Evolutionary conservation across 768 basidiomycete species (phyloP), one percentile per base, ranked within the genome.

Genomic region (Russula sp.): DNA sequence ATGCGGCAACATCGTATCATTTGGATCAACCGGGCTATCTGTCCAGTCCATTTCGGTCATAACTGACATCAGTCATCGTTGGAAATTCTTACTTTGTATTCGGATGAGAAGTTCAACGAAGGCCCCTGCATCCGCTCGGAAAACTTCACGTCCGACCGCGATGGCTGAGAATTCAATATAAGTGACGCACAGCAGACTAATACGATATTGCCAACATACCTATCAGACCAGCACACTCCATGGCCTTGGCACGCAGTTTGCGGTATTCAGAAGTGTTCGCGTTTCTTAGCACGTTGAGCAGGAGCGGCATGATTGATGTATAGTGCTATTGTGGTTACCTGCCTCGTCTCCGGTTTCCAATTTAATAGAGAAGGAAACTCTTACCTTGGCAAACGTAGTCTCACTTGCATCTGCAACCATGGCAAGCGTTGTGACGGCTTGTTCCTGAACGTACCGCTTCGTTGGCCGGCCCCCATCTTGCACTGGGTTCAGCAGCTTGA

Each of bases 321-420:
- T 93, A 92, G 73, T 90, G 86, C 87, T 92, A 66, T 18, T 50
- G 20, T 34, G 14, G 20, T 57, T 11, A 38, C 34, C 9, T 55
- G 3, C 18, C 26, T 56, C 36, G 28, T 60, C 53, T 30, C 7
- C 20, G 22, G 5, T 7, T 26, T 54, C 16, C 18, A 36, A 32
- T 13, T 18, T 9, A 13, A 6, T 5, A 53, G 16, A 44, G 7
- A 32, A 61, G 11, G 6, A 36, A 38, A 22, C 0, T 71, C 75
- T 1, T 64, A 85, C 90, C 80, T 89, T 88, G 9, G 79, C 83
- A 72, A 95, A 94, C 2, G 85, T 88, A 1, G 75, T 76, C 74
- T 92, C 90, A 67, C 91, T 91, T 0, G 88, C 89, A 72, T 92
- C 89, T 0, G 92, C 92, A 1, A 94, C 89, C 86, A 93, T 93